These are phyloP conservation scores for Phylloporus sp. DNA, from an alignment of 1,284 basidiomycete species.

Conservation along the genomic window DNA sequence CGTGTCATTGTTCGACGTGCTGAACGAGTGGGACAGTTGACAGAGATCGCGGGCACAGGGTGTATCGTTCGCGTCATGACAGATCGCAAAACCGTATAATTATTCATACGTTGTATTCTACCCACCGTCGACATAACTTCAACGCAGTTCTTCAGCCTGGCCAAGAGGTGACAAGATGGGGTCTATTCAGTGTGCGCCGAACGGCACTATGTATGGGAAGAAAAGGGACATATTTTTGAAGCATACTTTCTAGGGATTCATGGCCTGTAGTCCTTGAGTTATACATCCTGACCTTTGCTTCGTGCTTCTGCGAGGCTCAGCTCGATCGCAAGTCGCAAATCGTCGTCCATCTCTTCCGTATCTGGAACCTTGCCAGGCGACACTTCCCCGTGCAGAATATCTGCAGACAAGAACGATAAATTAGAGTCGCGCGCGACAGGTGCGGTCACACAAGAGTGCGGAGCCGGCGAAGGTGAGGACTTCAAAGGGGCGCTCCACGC, in stretches of 20 bases:
- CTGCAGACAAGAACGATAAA: conserved; percentile 19
- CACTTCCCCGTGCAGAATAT: conserved; percentile 9
- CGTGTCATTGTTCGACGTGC: background rate
- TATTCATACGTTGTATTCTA: background rate
- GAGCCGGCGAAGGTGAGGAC: conserved; percentile 21
- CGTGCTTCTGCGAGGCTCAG: conserved; percentile 60
- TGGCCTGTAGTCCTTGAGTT: conserved; percentile 4
- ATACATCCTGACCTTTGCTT: conserved; percentile 41
- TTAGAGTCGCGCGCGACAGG: conserved; percentile 13
- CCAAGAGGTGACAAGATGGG: no score
- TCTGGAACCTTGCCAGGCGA: background rate
- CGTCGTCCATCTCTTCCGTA: conserved; percentile 50
- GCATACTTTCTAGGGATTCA: conserved; percentile 3
- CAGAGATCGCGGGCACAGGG: conserved; percentile 93
- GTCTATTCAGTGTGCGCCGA: no score
- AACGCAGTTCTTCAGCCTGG: no score
- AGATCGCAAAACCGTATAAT: conserved; percentile 84
- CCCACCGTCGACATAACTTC: no score
- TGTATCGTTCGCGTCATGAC: conserved; percentile 99
- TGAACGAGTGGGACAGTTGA: conserved; percentile 62
- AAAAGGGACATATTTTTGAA: no score
- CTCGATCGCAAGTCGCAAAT: conserved; percentile 56
- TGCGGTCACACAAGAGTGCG: conserved; percentile 10
- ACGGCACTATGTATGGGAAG: no score
- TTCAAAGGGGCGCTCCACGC: conserved; percentile 35